A percentile compares a stretch with the other conserved stretches of the same genome.
phyloP scores from a whole-genome alignment of 768 basidiomycete species.

The Boletales sp. region DNA sequence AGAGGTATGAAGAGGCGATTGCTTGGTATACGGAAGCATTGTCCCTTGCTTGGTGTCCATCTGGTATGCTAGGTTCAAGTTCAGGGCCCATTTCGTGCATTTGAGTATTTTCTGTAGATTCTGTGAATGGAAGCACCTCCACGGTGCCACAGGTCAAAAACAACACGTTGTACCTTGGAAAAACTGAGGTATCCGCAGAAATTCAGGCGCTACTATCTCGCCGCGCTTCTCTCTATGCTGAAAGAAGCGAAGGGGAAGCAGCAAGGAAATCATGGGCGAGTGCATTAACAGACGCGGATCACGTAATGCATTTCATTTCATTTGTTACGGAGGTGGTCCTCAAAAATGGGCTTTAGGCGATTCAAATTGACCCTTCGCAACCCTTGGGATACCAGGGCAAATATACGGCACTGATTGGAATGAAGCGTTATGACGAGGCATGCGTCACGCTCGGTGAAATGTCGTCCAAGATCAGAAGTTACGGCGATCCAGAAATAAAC shows the following conservation, averaged over 20 bases:
- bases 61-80: not conserved
- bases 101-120: not conserved
- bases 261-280: not conserved
- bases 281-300: conserved; percentile 6
- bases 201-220: not conserved
- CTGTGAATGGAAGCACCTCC: not conserved
- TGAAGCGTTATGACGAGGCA: not conserved
- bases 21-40: conserved; percentile 13
- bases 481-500: not conserved
- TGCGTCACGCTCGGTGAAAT: not conserved
- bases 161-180: not conserved
- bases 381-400: conserved; percentile 1
- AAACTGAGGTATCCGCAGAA: not conserved
- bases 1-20: conserved; percentile 2
- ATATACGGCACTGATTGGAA: not conserved
- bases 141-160: not conserved
- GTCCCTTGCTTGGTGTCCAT: not conserved
- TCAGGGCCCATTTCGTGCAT: not conserved
- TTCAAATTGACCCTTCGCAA: not conserved
- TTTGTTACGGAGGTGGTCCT: not conserved
- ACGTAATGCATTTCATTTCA: not conserved
- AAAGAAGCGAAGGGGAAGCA: conserved; percentile 3
- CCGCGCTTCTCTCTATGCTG: conserved; percentile 4
- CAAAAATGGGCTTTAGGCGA: not conserved
- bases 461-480: not conserved